Conservation (phyloP, 768 basidiomycete genomes). For the Amanita rubescens region DNA sequence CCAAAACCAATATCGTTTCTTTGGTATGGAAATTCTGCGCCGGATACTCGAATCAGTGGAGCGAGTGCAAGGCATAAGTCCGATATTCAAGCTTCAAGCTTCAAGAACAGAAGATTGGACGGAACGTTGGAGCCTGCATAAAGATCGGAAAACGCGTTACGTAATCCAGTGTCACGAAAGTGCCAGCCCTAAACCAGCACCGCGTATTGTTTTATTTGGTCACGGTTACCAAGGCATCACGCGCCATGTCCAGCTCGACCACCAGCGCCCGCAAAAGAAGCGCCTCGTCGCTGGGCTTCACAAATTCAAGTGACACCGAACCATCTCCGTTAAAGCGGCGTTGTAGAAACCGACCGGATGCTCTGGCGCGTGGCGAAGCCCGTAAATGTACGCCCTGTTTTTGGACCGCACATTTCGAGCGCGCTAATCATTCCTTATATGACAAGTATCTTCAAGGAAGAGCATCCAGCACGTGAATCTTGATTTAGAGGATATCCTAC, state of each 20-base stretch:
- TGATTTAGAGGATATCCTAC: slow-evolving; percentile 17
- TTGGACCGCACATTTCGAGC: neutral
- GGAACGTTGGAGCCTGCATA: too few species aligned
- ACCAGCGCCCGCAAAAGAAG: slow-evolving; percentile 20
- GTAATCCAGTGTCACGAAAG: neutral
- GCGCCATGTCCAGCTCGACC: slow-evolving; percentile 5
- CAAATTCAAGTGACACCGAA: neutral
- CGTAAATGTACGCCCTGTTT: neutral
- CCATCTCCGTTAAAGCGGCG: neutral
- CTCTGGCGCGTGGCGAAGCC: neutral
- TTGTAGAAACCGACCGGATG: neutral
- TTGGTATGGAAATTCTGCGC: too few species aligned
- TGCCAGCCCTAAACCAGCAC: neutral
- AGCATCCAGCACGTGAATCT: slow-evolving; percentile 13
- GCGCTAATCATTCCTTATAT: neutral
- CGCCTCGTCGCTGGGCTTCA: slow-evolving; percentile 9
- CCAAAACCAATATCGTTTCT: too few species aligned
- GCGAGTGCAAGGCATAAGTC: too few species aligned
- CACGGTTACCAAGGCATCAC: neutral
- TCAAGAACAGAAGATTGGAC: too few species aligned
- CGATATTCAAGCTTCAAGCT: too few species aligned
- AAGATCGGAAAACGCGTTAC: too few species aligned
- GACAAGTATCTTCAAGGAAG: slow-evolving; percentile 10
- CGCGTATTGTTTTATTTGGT: slow-evolving; percentile 1
- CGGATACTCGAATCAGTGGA: too few species aligned